A percentile compares a stretch with the other conserved stretches of the same genome.
Evolutionary conservation across 805 yeast genomes (phyloP).

Genomic region (Pichia sporocuriosa): DNA sequence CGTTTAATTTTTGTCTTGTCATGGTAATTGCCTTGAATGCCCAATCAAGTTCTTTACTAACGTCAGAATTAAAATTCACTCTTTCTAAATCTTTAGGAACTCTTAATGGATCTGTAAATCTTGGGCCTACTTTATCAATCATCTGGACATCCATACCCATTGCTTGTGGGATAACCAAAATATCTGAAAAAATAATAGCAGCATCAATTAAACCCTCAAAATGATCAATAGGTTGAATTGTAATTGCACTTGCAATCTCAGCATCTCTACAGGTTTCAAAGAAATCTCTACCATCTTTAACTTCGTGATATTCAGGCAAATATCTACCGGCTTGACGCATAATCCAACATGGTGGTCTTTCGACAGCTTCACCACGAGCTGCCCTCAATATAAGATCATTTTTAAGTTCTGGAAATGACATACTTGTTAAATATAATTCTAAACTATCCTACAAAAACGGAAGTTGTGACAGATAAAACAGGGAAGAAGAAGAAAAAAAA

Average conservation of each 20-base stretch:
- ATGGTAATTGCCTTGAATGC: conserved; percentile 89
- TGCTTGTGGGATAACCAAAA: conserved; percentile 94
- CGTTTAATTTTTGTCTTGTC: conserved; percentile 79
- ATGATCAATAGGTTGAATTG: conserved; percentile 91
- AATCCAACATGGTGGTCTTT: conserved; percentile 97
- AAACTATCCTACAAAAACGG: no score
- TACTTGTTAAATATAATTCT: background rate
- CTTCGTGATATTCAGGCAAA: conserved; percentile 85
- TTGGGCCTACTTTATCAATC: conserved; percentile 93
- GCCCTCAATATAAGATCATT: conserved; percentile 91
- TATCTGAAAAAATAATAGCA: conserved; percentile 94
- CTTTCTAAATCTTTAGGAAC: conserved; percentile 57
- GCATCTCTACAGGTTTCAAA: conserved; percentile 95
- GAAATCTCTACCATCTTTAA: conserved; percentile 78
- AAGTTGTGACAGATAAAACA: no score
- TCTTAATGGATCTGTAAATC: conserved; percentile 83
- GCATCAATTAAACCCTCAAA: conserved; percentile 89
- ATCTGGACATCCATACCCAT: conserved; percentile 94
- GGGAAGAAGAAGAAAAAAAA: no score
- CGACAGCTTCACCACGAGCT: conserved; percentile 83
- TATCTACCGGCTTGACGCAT: conserved; percentile 99
- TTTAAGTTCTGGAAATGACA: conserved; percentile 65
- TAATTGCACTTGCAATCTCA: conserved; percentile 86
- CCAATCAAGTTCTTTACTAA: conserved; percentile 79
- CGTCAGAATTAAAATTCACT: conserved; percentile 54